These are phyloP conservation scores for barley (Hordeum vulgare) DNA, from an alignment of 176 grass and related monocot species.

Conservation along the genomic window DNA sequence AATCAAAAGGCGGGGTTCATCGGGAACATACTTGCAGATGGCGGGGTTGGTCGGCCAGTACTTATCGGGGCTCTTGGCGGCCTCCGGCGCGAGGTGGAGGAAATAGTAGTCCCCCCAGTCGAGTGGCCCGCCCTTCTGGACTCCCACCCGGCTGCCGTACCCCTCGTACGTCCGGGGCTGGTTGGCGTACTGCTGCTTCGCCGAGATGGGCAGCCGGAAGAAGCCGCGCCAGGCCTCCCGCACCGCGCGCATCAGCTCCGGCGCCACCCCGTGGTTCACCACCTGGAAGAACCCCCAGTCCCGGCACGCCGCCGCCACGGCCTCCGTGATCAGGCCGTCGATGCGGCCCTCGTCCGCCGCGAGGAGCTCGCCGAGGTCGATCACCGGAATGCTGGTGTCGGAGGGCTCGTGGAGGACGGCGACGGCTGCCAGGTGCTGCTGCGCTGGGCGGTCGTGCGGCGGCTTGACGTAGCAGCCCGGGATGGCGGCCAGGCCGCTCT, in stretches of 20 bases:
- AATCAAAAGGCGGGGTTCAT: background rate
- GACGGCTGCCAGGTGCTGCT: background rate
- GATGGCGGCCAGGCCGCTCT: slow-evolving; percentile 56
- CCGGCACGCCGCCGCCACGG: slow-evolving; percentile 49
- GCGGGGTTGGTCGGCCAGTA: slow-evolving; percentile 50
- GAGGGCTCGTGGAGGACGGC: background rate
- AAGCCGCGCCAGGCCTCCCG: slow-evolving; percentile 64
- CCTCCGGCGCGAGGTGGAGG: slow-evolving; percentile 56
- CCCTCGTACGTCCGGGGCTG: slow-evolving; percentile 78
- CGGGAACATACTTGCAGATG: slow-evolving; percentile 51
- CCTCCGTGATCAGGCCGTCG: slow-evolving; percentile 17
- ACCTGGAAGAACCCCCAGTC: slow-evolving; percentile 92
- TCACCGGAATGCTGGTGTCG: slow-evolving; percentile 47
- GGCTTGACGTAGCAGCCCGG: slow-evolving; percentile 71
- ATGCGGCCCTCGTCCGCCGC: background rate
- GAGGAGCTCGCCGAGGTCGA: slow-evolving; percentile 52
- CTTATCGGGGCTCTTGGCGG: slow-evolving; percentile 32
- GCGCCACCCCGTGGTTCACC: slow-evolving; percentile 67
- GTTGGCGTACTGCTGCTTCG: slow-evolving; percentile 67
- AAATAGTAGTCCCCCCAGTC: slow-evolving; percentile 98
- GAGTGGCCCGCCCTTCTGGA: slow-evolving; percentile 72
- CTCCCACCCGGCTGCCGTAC: slow-evolving; percentile 80
- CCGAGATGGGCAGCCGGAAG: slow-evolving; percentile 51
- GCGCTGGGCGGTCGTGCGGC: slow-evolving; percentile 43
- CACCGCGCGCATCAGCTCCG: slow-evolving; percentile 45